These are phyloP conservation scores for Wickerhamiella bombiphila DNA, from an alignment of 805 yeast genomes.

Conservation along the genomic window DNA sequence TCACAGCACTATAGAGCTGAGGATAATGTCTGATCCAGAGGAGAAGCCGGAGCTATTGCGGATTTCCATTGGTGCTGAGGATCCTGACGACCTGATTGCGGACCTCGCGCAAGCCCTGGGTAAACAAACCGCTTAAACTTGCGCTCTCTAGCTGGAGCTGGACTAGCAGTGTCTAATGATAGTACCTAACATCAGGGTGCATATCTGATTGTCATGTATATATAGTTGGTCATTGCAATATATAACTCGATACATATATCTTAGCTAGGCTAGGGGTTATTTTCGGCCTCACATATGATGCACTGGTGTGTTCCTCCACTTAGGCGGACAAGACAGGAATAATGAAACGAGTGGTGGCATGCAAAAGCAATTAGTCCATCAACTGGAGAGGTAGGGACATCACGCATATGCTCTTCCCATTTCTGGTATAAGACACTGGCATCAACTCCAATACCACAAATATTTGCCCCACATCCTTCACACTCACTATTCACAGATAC, in stretches of 20 bases:
- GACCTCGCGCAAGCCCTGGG: constrained; percentile 52
- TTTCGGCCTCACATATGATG: too few relatives aligned
- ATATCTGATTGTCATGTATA: too few relatives aligned
- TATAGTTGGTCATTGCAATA: too few relatives aligned
- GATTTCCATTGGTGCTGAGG: constrained; percentile 70
- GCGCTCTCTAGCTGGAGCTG: too few relatives aligned
- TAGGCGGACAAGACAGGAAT: constrained; percentile 13
- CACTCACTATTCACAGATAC: constrained; percentile 39
- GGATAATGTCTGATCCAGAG: constrained; percentile 52
- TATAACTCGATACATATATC: too few relatives aligned
- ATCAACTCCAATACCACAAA: constrained; percentile 55
- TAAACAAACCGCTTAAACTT: too few relatives aligned
- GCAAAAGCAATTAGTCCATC: constrained; percentile 12
- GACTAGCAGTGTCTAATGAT: too few relatives aligned
- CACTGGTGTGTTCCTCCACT: too few relatives aligned
- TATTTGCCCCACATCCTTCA: constrained; percentile 56
- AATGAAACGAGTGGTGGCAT: constrained; percentile 16
- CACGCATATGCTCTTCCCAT: constrained; percentile 11
- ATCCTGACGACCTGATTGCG: constrained; percentile 55
- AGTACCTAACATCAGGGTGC: too few relatives aligned
- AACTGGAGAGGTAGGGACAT: not conserved
- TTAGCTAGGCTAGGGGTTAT: too few relatives aligned
- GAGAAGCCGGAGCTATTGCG: constrained; percentile 49
- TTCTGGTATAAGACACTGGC: constrained; percentile 31
- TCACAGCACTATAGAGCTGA: constrained; percentile 84